Percentiles rank a stretch among this genome's conserved stretches.
Evolutionary conservation across 495 filamentous ascomycete genomes (phyloP).

Genomic region (Cairneyella variabilis): DNA sequence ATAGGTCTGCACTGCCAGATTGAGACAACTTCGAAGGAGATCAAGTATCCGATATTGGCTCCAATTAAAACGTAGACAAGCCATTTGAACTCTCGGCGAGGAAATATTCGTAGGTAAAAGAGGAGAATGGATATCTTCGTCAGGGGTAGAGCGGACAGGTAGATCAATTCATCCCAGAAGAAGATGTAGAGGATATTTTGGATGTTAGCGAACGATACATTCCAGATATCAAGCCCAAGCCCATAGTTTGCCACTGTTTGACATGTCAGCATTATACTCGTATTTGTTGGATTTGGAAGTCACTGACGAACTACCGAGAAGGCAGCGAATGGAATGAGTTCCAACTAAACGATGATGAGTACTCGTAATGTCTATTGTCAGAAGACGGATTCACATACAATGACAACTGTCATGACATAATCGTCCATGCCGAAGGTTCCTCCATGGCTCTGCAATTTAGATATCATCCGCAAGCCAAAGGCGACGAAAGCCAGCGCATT

Average conservation of each 20-base stretch:
- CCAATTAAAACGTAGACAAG: neutral
- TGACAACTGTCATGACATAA: neutral
- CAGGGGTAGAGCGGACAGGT: constrained; percentile 30
- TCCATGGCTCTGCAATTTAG: neutral
- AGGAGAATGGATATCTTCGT: constrained; percentile 13
- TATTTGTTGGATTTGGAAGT: neutral
- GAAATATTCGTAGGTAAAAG: constrained; percentile 24
- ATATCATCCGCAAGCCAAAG: neutral
- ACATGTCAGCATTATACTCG: neutral
- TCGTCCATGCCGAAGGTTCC: neutral
- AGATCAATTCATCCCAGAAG: constrained; percentile 27
- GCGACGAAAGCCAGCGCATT: neutral
- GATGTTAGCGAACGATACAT: neutral
- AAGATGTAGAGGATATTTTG: neutral
- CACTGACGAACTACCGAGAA: neutral
- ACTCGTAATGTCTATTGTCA: neutral
- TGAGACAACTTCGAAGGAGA: constrained; percentile 23
- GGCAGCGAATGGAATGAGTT: neutral
- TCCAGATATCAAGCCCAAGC: neutral
- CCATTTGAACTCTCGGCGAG: neutral
- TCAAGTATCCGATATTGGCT: constrained; percentile 7
- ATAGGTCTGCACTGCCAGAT: constrained; percentile 23
- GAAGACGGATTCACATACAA: neutral
- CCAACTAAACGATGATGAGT: neutral
- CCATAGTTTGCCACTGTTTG: neutral